These are phyloP conservation scores for Camellia oleifera DNA, from an alignment of 179 eudicot species.

Conservation along the genomic window DNA sequence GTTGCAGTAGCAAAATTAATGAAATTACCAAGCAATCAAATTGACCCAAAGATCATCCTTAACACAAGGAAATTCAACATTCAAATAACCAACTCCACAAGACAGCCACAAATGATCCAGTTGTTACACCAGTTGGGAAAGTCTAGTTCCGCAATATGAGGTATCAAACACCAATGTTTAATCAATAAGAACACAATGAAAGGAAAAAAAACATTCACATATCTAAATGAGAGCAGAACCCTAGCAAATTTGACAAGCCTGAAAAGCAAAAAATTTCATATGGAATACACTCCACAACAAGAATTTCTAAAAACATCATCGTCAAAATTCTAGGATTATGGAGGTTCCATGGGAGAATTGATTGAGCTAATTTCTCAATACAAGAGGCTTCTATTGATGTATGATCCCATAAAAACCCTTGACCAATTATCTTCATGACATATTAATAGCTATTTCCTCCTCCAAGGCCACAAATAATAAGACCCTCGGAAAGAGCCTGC, in stretches of 20 bases:
- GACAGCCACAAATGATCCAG: neutral
- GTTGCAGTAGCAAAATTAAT: neutral
- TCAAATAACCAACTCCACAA: neutral
- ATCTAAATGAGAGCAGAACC: neutral
- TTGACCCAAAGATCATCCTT: neutral
- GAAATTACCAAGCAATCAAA: neutral
- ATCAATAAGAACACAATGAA: neutral
- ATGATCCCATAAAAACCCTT: neutral
- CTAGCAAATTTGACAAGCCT: neutral
- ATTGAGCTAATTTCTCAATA: neutral
- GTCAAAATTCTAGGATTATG: neutral
- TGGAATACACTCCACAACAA: neutral
- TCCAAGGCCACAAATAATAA: neutral
- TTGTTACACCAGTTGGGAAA: neutral
- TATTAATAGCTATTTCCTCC: neutral
- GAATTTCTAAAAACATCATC: neutral
- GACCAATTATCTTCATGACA: neutral
- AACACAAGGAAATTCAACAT: neutral
- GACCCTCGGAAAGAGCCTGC: neutral
- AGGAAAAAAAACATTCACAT: neutral
- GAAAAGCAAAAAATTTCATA: neutral
- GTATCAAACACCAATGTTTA: neutral
- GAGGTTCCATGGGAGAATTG: neutral
- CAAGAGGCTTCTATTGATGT: neutral
- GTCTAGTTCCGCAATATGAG: neutral